phyloP scores from a whole-genome alignment of 2,329 filamentous ascomycete genomes.

The Fusarium equiseti region DNA sequence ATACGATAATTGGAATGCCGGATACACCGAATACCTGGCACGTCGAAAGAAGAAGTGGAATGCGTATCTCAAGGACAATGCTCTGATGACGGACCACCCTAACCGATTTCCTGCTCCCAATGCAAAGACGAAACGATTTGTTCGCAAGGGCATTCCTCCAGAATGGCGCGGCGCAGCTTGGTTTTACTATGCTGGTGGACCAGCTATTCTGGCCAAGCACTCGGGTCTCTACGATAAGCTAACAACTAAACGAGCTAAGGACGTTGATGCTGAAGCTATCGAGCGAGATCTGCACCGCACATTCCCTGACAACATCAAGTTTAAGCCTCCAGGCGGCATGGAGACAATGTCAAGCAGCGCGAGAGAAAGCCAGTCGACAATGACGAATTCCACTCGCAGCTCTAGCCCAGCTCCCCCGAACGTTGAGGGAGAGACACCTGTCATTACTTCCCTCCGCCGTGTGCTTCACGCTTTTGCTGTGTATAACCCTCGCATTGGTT shows the following conservation, averaged over 20 bases:
- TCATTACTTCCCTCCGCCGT: constrained; percentile 84
- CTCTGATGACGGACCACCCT: constrained; percentile 77
- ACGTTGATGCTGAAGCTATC: constrained; percentile 86
- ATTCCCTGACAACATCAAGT: constrained; percentile 92
- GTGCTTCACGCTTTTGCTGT: constrained; percentile 91
- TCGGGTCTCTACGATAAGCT: constrained; percentile 81
- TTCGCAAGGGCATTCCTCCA: constrained; percentile 92
- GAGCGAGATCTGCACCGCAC: constrained; percentile 94
- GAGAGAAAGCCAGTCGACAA: constrained; percentile 55
- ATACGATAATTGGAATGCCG: constrained; percentile 84
- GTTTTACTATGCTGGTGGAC: constrained; percentile 96
- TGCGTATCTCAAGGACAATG: constrained; percentile 79
- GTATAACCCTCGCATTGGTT: constrained; percentile 91
- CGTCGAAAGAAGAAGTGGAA: constrained; percentile 86
- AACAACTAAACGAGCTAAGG: constrained; percentile 72
- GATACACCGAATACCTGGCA: constrained; percentile 80
- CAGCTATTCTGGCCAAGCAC: constrained; percentile 80
- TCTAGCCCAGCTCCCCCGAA: constrained; percentile 53
- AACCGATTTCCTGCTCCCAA: constrained; percentile 83
- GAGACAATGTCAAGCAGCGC: constrained; percentile 51
- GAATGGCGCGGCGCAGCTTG: constrained; percentile 96
- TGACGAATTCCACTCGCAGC: constrained; percentile 49
- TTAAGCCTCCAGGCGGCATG: constrained; percentile 72
- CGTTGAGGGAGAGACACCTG: constrained; percentile 73
- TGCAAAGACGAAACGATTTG: constrained; percentile 87